These are phyloP conservation scores for Auriscalpium microsporum DNA, from an alignment of 768 basidiomycete genomes.

Conservation along the genomic window DNA sequence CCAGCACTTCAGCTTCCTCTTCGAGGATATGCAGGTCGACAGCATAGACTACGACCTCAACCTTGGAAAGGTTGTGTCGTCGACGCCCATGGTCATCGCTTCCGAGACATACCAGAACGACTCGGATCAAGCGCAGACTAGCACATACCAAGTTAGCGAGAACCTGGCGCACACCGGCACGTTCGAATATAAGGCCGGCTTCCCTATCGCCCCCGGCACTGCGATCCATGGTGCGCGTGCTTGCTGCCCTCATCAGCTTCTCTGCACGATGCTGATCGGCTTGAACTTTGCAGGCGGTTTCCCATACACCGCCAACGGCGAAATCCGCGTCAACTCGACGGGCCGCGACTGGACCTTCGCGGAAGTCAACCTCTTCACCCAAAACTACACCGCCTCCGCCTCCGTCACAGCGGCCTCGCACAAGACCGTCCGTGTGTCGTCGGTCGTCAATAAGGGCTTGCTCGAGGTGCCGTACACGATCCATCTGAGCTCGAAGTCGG, in stretches of 20 bases:
- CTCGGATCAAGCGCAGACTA: neutral
- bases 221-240: neutral
- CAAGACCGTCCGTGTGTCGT: neutral
- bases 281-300: neutral
- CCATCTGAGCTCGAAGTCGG: neutral
- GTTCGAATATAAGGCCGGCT: neutral
- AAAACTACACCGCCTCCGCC: neutral
- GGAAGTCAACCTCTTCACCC: too few species aligned
- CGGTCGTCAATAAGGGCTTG: neutral
- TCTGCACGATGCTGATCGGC: neutral
- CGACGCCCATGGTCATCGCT: neutral
- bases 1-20: slow-evolving; percentile 4
- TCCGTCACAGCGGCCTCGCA: neutral
- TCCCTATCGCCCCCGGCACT: neutral
- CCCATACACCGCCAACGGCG: neutral
- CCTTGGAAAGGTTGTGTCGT: neutral
- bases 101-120: neutral
- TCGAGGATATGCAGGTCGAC: slow-evolving; percentile 1
- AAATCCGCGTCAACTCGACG: neutral
- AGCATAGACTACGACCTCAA: slow-evolving; percentile 1
- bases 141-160: neutral
- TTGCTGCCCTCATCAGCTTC: neutral
- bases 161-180: neutral
- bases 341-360: neutral
- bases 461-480: slow-evolving; percentile 2